Percentiles rank a stretch among this genome's conserved stretches.
phyloP scores from a whole-genome alignment of 208 protist species.

The Crithidia mellificae region DNA sequence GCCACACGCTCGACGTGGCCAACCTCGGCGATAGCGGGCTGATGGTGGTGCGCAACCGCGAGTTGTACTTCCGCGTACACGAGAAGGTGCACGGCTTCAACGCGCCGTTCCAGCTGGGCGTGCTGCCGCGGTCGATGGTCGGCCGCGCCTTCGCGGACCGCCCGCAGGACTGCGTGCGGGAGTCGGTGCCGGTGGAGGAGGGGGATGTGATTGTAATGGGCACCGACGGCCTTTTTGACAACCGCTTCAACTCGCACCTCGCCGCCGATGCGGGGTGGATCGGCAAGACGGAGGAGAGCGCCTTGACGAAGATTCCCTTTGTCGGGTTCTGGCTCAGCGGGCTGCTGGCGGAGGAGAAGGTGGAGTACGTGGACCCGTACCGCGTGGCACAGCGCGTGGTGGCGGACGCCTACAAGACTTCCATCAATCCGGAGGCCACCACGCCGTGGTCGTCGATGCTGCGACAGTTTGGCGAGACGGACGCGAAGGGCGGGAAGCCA shows the following conservation, averaged over 20 bases:
- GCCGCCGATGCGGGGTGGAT: constrained; percentile 83
- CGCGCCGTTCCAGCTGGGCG: constrained; percentile 90
- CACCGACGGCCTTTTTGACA: constrained; percentile 95
- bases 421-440: constrained; percentile 62
- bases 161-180: constrained; percentile 70
- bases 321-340: constrained; percentile 80
- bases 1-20: constrained; percentile 78
- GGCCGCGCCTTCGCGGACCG: constrained; percentile 75
- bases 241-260: constrained; percentile 87
- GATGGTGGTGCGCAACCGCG: constrained; percentile 81
- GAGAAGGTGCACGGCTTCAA: constrained; percentile 93
- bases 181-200: constrained; percentile 76
- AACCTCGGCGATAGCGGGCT: constrained; percentile 92
- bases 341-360: constrained; percentile 61
- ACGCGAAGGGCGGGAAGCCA: constrained; percentile 86
- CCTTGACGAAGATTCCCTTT: constrained; percentile 69
- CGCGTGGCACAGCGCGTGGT: constrained; percentile 89
- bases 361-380: constrained; percentile 86
- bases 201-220: constrained; percentile 92
- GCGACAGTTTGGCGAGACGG: constrained; percentile 62
- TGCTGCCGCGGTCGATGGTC: constrained; percentile 68
- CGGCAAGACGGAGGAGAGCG: constrained; percentile 64
- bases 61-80: constrained; percentile 76
- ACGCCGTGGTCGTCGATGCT: constrained; percentile 88
- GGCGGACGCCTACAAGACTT: constrained; percentile 75